phyloP scores from a whole-genome alignment of 1,284 basidiomycete genomes.

The Uromyces viciae-fabae region DNA sequence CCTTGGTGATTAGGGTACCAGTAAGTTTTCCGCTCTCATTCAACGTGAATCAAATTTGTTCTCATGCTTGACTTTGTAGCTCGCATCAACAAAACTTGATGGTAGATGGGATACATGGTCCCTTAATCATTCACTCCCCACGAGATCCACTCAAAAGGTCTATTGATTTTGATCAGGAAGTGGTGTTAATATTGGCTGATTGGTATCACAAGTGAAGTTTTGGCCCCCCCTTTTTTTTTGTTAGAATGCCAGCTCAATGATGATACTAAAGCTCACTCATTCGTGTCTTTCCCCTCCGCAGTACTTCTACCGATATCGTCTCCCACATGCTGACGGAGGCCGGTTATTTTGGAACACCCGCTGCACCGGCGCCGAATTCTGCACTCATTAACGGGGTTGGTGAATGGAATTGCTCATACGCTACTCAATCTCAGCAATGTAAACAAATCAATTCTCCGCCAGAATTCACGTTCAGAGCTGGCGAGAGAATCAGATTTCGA shows the following conservation, averaged over 20 bases:
- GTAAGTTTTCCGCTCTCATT: not conserved
- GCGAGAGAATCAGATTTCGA: slow-evolving; percentile 57
- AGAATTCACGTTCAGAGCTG: slow-evolving; percentile 28
- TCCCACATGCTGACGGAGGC: slow-evolving; percentile 45
- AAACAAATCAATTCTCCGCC: slow-evolving; percentile 6
- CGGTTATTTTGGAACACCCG: slow-evolving; percentile 50
- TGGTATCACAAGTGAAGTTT: slow-evolving; percentile 56
- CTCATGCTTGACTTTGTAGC: not conserved
- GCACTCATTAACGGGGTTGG: slow-evolving; percentile 61
- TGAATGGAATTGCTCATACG: slow-evolving; percentile 39
- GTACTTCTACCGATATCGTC: slow-evolving; percentile 45
- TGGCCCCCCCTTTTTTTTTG: slow-evolving; percentile 43
- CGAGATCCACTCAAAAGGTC: slow-evolving; percentile 52
- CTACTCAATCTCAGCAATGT: slow-evolving; percentile 18
- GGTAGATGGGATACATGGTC: slow-evolving; percentile 36
- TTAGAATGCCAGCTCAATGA: too few species aligned
- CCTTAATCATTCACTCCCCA: slow-evolving; percentile 53
- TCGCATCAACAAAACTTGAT: slow-evolving; percentile 35
- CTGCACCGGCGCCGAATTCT: slow-evolving; percentile 56
- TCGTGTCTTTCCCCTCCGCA: slow-evolving; percentile 43
- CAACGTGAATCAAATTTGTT: not conserved
- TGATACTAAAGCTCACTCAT: too few species aligned
- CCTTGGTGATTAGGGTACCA: slow-evolving; percentile 27
- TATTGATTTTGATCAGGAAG: slow-evolving; percentile 52
- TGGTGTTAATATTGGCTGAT: slow-evolving; percentile 56